Percentiles rank a stretch among this genome's conserved stretches.
Evolutionary conservation across 1,139 yeast genomes (phyloP).

Genomic region (Taphrina betulina): DNA sequence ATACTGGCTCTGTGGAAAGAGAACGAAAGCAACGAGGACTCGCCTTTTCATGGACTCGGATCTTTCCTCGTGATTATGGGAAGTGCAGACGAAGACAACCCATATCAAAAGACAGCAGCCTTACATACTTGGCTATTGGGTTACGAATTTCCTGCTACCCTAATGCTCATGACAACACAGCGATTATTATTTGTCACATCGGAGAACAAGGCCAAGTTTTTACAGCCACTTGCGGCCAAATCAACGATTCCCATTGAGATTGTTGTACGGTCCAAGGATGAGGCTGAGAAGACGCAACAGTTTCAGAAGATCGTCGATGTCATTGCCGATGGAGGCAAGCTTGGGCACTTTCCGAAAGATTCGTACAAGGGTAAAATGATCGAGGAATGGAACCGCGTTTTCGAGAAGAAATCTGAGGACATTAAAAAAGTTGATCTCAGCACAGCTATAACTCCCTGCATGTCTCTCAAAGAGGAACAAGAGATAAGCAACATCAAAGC

Average conservation of each 20-base stretch:
- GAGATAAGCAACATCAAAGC: constrained; percentile 59
- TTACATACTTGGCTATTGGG: constrained; percentile 91
- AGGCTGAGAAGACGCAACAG: constrained; percentile 65
- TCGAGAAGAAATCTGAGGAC: constrained; percentile 44
- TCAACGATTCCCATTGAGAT: constrained; percentile 54
- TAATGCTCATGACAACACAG: constrained; percentile 61
- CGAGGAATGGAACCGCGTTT: constrained; percentile 60
- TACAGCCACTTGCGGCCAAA: constrained; percentile 6
- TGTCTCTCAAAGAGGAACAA: constrained; percentile 77
- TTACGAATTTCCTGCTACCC: constrained; percentile 91
- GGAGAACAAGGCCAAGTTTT: constrained; percentile 49
- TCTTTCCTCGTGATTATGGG: constrained; percentile 73
- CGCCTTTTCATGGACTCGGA: constrained; percentile 52
- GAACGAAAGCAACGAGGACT: neutral
- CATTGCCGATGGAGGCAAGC: constrained; percentile 42
- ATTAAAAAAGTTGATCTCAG: constrained; percentile 59
- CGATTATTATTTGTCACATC: constrained; percentile 72
- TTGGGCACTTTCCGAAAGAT: constrained; percentile 72
- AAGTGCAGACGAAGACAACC: constrained; percentile 80
- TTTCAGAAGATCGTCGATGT: constrained; percentile 62
- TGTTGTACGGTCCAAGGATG: constrained; percentile 79
- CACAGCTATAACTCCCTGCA: constrained; percentile 55
- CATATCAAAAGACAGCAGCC: constrained; percentile 84
- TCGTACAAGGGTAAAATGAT: constrained; percentile 77
- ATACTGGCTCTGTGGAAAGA: constrained; percentile 29